Evolutionary conservation across 176 grass and related monocot genomes (phyloP).

Genomic region (Hyparrhenia diplandra): DNA sequence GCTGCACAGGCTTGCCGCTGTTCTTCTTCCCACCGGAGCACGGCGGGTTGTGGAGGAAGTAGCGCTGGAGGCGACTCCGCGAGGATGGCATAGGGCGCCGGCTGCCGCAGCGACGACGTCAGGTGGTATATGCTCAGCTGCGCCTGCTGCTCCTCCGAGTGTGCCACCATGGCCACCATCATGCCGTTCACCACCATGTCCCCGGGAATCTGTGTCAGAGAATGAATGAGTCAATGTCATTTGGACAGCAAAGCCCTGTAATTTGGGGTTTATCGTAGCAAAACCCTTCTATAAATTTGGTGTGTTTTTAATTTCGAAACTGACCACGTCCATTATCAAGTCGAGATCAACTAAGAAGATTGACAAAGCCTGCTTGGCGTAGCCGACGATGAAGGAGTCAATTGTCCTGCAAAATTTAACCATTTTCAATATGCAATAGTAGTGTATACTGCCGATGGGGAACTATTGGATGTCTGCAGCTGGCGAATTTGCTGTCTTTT

Average conservation of each 20-base stretch:
- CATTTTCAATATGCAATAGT: no score
- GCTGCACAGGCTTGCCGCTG: not conserved
- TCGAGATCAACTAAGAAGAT: conserved; percentile 42
- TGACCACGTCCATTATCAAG: conserved; percentile 51
- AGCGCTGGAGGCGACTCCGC: not conserved
- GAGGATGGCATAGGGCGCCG: conserved; percentile 9
- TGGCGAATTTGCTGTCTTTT: not conserved
- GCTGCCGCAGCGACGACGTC: conserved; percentile 43
- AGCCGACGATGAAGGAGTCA: conserved; percentile 48
- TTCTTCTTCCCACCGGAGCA: not conserved
- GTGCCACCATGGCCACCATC: conserved; percentile 40
- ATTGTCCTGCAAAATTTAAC: conserved; percentile 43
- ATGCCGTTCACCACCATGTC: conserved; percentile 77
- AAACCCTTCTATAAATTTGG: no score
- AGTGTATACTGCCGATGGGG: no score
- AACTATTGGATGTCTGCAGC: not conserved
- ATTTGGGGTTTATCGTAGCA: no score
- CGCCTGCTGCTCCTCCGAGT: conserved; percentile 19
- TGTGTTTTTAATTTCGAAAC: not conserved
- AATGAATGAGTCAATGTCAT: no score
- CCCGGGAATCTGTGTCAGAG: conserved; percentile 36
- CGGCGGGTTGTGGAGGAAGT: conserved; percentile 43
- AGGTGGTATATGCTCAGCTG: conserved; percentile 28
- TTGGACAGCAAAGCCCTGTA: no score
- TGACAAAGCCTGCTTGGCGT: conserved; percentile 38